Evolutionary conservation across 495 filamentous ascomycete species (phyloP).

Genomic region (Penicillium pancosmium): DNA sequence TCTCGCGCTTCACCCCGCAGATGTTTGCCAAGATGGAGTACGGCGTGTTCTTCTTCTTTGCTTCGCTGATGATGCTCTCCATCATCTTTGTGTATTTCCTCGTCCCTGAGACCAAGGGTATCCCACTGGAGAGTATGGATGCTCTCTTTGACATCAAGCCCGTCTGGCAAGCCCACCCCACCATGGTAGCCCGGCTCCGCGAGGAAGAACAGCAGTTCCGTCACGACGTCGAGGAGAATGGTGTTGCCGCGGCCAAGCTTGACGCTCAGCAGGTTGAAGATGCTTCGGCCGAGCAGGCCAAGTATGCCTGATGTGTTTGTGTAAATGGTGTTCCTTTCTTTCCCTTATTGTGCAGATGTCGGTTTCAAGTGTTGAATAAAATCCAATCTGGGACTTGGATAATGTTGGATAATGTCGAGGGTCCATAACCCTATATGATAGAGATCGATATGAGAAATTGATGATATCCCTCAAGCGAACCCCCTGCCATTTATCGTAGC

Average conservation of each 20-base stretch:
- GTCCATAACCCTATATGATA: neutral
- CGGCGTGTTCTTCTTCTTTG: constrained; percentile 80
- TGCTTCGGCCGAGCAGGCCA: constrained; percentile 9
- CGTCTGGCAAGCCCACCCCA: constrained; percentile 53
- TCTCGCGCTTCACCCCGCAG: constrained; percentile 71
- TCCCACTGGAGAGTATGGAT: constrained; percentile 53
- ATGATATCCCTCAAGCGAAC: neutral
- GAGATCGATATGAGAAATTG: neutral
- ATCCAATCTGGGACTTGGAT: neutral
- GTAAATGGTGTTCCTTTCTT: neutral
- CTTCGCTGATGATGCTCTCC: constrained; percentile 65
- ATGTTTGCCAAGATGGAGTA: constrained; percentile 72
- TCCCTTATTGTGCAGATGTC: neutral
- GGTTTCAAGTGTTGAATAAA: neutral
- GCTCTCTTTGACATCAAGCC: constrained; percentile 61
- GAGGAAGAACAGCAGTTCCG: constrained; percentile 43
- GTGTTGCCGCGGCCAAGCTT: constrained; percentile 24
- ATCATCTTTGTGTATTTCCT: constrained; percentile 68
- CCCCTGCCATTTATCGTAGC: neutral
- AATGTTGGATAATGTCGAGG: neutral
- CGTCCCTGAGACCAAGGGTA: constrained; percentile 67
- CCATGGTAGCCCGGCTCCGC: constrained; percentile 31
- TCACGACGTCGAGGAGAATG: constrained; percentile 37
- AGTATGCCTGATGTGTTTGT: constrained; percentile 20
- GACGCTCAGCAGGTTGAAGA: constrained; percentile 24